Percentiles rank a stretch among this genome's conserved stretches.
Evolutionary conservation across 805 yeast genomes (phyloP).

Genomic region (Myxozyma kluyveri): DNA sequence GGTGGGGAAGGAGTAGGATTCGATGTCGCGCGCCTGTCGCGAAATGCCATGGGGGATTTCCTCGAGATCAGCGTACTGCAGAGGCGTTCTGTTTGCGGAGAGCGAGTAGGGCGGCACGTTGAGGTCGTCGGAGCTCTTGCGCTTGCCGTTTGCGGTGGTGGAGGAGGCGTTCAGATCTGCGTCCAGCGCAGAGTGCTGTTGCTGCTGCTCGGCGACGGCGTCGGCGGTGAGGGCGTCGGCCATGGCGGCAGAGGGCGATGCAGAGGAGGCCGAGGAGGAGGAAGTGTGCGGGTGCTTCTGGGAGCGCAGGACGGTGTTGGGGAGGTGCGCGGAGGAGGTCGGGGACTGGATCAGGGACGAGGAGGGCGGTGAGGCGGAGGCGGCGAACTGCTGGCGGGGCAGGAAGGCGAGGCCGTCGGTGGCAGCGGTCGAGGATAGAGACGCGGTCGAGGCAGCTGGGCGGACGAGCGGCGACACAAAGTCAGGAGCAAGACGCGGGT

Average conservation of each 20-base stretch:
- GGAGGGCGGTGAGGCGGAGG: neutral
- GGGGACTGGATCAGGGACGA: neutral
- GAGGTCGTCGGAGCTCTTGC: constrained; percentile 10
- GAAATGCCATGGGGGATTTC: constrained; percentile 94
- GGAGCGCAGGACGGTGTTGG: neutral
- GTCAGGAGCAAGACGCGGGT: constrained; percentile 24
- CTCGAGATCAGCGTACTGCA: constrained; percentile 86
- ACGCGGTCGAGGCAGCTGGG: neutral
- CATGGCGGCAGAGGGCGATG: neutral
- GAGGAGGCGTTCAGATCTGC: neutral
- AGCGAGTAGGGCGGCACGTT: constrained; percentile 26
- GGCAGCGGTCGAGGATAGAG: constrained; percentile 1
- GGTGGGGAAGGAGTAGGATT: constrained; percentile 76
- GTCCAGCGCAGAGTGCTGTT: neutral
- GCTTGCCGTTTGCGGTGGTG: constrained; percentile 17
- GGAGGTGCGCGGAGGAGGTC: neutral
- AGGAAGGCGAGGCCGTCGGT: constrained; percentile 1
- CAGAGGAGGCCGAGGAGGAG: neutral
- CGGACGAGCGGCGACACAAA: constrained; percentile 10
- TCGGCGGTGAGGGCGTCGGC: neutral
- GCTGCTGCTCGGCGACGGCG: neutral
- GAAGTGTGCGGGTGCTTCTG: constrained; percentile 1
- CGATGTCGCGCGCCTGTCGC: constrained; percentile 74
- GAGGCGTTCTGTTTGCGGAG: constrained; percentile 27
- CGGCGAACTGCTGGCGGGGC: no score